Evolutionary conservation across 2,329 filamentous ascomycete genomes (phyloP).

Genomic region (Knoxdaviesia capensis): DNA sequence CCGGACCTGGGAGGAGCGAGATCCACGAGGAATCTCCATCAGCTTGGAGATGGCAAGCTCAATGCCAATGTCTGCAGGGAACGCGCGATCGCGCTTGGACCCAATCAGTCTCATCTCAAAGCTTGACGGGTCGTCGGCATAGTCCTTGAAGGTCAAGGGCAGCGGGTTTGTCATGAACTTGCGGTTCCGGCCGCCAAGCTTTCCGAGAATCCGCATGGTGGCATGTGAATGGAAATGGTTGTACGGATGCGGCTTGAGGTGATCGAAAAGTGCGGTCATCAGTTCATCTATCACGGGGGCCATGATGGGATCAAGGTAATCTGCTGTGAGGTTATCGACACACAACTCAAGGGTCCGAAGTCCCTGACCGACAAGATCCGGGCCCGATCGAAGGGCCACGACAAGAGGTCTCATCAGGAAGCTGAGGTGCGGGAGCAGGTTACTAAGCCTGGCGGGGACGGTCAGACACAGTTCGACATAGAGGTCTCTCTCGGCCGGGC

Average conservation of each 20-base stretch:
- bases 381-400: conserved; percentile 79
- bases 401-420: conserved; percentile 95
- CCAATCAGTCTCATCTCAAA: conserved; percentile 81
- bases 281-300: conserved; percentile 95
- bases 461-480: conserved; percentile 96
- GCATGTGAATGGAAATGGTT: conserved; percentile 96
- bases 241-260: conserved; percentile 82
- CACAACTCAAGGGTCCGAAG: conserved; percentile 86
- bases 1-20: conserved; percentile 22
- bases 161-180: conserved; percentile 88
- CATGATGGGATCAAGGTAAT: conserved; percentile 98
- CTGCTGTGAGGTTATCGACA: conserved; percentile 92
- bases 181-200: conserved; percentile 83
- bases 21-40: conserved; percentile 53
- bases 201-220: conserved; percentile 90
- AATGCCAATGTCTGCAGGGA: conserved; percentile 69
- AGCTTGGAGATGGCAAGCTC: conserved; percentile 79
- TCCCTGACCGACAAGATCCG: conserved; percentile 86
- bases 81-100: conserved; percentile 71
- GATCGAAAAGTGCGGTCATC: conserved; percentile 94
- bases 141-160: conserved; percentile 64
- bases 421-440: conserved; percentile 82
- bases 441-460: conserved; percentile 82
- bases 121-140: conserved; percentile 70
- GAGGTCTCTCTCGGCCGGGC: conserved; percentile 76